Conservation (phyloP, 495 filamentous ascomycete species). For the Symbiotaphrina buchneri region DNA sequence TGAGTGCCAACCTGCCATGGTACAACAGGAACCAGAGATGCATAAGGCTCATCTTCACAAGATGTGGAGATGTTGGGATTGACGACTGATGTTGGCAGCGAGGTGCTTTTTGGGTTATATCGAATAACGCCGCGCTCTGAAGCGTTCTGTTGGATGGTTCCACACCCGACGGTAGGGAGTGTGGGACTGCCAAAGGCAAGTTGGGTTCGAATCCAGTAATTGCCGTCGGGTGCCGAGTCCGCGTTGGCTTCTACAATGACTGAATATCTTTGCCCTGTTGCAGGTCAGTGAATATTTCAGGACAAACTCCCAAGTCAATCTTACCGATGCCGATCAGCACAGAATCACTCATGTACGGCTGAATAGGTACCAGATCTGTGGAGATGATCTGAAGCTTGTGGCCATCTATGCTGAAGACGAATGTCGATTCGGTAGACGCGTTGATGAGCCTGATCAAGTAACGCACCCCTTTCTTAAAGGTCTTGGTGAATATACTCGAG, state of each 20-base stretch:
- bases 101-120: slow-evolving; percentile 19
- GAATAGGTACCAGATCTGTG: slow-evolving; percentile 26
- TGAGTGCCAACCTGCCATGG: slow-evolving; percentile 1
- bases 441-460: slow-evolving; percentile 37
- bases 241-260: slow-evolving; percentile 39
- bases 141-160: not conserved
- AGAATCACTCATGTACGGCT: slow-evolving; percentile 17
- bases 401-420: slow-evolving; percentile 26
- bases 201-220: slow-evolving; percentile 41
- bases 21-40: slow-evolving; percentile 2
- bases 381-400: slow-evolving; percentile 25
- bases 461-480: too few species aligned
- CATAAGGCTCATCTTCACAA: slow-evolving; percentile 3
- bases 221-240: slow-evolving; percentile 17
- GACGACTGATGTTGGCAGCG: not conserved
- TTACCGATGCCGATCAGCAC: slow-evolving; percentile 33
- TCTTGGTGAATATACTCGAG: too few species aligned
- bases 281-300: not conserved
- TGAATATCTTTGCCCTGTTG: slow-evolving; percentile 38
- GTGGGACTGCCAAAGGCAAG: too few species aligned
- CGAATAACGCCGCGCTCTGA: slow-evolving; percentile 24
- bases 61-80: not conserved
- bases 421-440: slow-evolving; percentile 23
- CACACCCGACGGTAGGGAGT: slow-evolving; percentile 1
- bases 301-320: slow-evolving; percentile 1